phyloP scores from a whole-genome alignment of 225 moss, liverwort and hornwort species.

The Thuidium tamariscinum region DNA sequence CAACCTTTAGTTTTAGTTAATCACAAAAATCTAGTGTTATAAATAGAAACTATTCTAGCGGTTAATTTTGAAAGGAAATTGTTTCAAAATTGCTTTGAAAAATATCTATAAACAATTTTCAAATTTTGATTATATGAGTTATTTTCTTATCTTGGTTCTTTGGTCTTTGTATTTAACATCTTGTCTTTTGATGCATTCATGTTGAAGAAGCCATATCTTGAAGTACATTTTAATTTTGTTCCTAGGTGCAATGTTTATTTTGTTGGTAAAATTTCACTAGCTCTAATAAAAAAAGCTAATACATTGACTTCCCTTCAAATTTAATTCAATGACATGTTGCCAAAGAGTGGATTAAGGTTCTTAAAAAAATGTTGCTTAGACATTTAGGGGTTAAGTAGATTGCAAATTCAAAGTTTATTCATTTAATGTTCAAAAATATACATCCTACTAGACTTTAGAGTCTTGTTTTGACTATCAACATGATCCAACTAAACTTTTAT shows the following conservation, averaged over 20 bases:
- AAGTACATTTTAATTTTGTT: not conserved
- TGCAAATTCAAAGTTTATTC: not conserved
- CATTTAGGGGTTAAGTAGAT: not conserved
- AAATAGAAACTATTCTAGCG: not conserved
- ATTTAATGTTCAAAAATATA: not conserved
- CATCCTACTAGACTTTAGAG: not conserved
- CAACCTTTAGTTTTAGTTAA: not conserved
- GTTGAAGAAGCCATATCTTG: not conserved
- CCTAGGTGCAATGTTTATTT: rapidly evolving
- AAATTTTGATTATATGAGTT: not conserved
- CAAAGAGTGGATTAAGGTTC: rapidly evolving
- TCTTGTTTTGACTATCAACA: not conserved
- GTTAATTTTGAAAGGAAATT: too few relatives aligned
- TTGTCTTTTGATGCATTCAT: not conserved
- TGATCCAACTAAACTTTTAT: not conserved
- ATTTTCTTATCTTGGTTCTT: not conserved
- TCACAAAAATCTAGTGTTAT: not conserved
- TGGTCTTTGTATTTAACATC: not conserved
- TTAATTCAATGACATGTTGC: not conserved
- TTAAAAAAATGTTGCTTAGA: not conserved
- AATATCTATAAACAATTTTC: not conserved
- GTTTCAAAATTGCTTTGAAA: not conserved
- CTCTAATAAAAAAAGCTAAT: rapidly evolving
- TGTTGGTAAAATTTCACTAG: not conserved
- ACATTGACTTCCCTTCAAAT: not conserved